A percentile compares a stretch with the other conserved stretches of the same genome.
Evolutionary conservation across 192 early-diverging fungal genomes (phyloP).

Genomic region (Powellomyces hirtus): DNA sequence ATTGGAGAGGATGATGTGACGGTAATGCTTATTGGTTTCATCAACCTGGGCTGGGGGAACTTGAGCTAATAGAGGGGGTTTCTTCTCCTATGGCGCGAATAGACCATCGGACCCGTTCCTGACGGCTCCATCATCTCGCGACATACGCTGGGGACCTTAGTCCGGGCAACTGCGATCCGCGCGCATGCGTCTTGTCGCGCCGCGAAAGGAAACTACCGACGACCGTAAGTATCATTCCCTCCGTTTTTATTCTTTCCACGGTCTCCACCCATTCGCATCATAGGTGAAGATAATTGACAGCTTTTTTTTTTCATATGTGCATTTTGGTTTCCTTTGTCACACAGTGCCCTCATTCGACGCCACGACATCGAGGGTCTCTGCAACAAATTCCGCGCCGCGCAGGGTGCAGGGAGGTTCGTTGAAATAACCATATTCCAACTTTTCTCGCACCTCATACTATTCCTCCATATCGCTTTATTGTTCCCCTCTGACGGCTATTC

Average conservation of each 20-base stretch:
- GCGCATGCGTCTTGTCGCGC: constrained; percentile 57
- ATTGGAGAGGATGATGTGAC: constrained; percentile 4
- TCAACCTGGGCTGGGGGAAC: too few relatives aligned
- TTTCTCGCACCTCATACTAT: background rate
- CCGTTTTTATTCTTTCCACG: too few relatives aligned
- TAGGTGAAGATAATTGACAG: background rate
- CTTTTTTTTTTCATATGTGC: background rate
- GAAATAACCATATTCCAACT: background rate
- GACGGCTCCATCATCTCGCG: constrained; percentile 73
- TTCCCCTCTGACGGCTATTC: background rate
- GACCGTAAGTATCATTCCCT: constrained; percentile 55
- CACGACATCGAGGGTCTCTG: constrained; percentile 46
- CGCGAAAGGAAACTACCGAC: constrained; percentile 50
- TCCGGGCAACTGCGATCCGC: constrained; percentile 69
- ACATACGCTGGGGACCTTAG: constrained; percentile 64
- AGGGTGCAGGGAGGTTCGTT: constrained; percentile 29
- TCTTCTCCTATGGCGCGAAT: too few relatives aligned
- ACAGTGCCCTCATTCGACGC: constrained; percentile 33
- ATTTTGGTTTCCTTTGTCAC: background rate
- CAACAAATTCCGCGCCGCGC: constrained; percentile 27
- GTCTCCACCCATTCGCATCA: too few relatives aligned
- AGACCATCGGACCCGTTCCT: constrained; percentile 62
- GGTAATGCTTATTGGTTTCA: background rate
- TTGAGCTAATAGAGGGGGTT: too few relatives aligned
- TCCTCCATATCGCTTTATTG: background rate